A percentile compares a stretch with the other conserved stretches of the same genome.
Conservation (phyloP, 2,329 filamentous ascomycete species). For the Raffaelea arxii region DNA sequence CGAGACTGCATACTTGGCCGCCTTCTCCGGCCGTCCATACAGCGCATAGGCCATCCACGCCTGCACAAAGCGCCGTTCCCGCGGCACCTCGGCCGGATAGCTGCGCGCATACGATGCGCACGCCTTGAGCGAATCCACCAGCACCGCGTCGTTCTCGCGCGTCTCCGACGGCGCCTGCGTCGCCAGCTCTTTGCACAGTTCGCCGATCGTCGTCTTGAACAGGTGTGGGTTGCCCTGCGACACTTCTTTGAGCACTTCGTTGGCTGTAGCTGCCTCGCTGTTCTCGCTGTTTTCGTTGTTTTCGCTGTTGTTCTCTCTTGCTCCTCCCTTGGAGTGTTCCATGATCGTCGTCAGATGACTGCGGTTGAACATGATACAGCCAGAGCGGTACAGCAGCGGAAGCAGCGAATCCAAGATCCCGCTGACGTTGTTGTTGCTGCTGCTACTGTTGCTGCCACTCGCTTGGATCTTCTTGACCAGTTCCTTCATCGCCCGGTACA, state of each 20-base stretch:
- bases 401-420: slow-evolving; percentile 68
- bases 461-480: slow-evolving; percentile 71
- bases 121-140: slow-evolving; percentile 88
- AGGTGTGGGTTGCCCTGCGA: slow-evolving; percentile 82
- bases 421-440: slow-evolving; percentile 51
- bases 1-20: slow-evolving; percentile 88
- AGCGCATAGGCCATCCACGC: slow-evolving; percentile 76
- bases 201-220: slow-evolving; percentile 85
- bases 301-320: background rate
- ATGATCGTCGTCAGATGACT: slow-evolving; percentile 90
- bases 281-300: slow-evolving; percentile 37
- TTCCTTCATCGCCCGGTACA: slow-evolving; percentile 84
- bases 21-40: slow-evolving; percentile 69
- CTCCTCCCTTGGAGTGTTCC: slow-evolving; percentile 71
- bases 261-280: slow-evolving; percentile 66
- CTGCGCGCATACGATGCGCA: slow-evolving; percentile 85
- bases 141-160: slow-evolving; percentile 57
- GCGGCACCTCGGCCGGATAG: slow-evolving; percentile 74
- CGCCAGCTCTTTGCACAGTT: slow-evolving; percentile 79
- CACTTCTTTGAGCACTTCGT: slow-evolving; percentile 86
- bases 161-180: slow-evolving; percentile 65
- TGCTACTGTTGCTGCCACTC: too few relatives aligned
- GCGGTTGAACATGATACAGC: slow-evolving; percentile 82
- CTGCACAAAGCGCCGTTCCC: slow-evolving; percentile 70
- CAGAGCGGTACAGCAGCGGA: slow-evolving; percentile 73